phyloP scores from a whole-genome alignment of 371 early-diverging fungal genomes.

The Rhizopus sp. region DNA sequence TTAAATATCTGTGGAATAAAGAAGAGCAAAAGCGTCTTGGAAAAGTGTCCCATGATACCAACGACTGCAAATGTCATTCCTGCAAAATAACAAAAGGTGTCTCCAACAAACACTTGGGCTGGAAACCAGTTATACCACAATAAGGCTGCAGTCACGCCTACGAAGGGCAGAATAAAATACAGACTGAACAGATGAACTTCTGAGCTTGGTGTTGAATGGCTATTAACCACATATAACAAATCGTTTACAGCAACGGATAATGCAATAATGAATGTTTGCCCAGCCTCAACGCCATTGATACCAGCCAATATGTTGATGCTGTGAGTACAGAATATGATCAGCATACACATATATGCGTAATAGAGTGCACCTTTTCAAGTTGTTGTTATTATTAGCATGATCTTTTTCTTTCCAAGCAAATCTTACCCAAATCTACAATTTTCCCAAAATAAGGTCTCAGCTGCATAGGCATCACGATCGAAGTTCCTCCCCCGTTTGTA shows the following conservation, averaged over 20 bases:
- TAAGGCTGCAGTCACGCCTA: slow-evolving; percentile 81
- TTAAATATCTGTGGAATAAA: slow-evolving; percentile 97
- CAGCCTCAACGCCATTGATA: slow-evolving; percentile 97
- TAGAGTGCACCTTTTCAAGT: slow-evolving; percentile 84
- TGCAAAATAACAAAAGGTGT: slow-evolving; percentile 96
- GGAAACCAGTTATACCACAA: slow-evolving; percentile 92
- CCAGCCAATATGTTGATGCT: slow-evolving; percentile 98
- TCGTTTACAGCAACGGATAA: slow-evolving; percentile 84
- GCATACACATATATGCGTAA: slow-evolving; percentile 89
- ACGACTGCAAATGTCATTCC: slow-evolving; percentile 98
- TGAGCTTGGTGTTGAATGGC: slow-evolving; percentile 49
- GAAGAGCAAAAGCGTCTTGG: slow-evolving; percentile 91
- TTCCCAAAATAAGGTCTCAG: slow-evolving; percentile 73
- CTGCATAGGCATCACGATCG: slow-evolving; percentile 85
- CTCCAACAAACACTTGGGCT: slow-evolving; percentile 95
- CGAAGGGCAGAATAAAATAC: slow-evolving; percentile 90
- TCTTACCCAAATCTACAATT: slow-evolving; percentile 78
- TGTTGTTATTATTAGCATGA: background rate
- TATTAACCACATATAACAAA: slow-evolving; percentile 60
- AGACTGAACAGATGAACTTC: slow-evolving; percentile 83
- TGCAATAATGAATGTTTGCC: slow-evolving; percentile 90
- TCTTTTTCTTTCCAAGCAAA: background rate
- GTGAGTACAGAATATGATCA: slow-evolving; percentile 95
- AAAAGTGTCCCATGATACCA: slow-evolving; percentile 91
- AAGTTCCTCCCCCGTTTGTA: slow-evolving; percentile 86